Percentiles rank a stretch among this genome's conserved stretches.
phyloP scores from a whole-genome alignment of 2,329 filamentous ascomycete genomes.

The Thielaviopsis cerberus region DNA sequence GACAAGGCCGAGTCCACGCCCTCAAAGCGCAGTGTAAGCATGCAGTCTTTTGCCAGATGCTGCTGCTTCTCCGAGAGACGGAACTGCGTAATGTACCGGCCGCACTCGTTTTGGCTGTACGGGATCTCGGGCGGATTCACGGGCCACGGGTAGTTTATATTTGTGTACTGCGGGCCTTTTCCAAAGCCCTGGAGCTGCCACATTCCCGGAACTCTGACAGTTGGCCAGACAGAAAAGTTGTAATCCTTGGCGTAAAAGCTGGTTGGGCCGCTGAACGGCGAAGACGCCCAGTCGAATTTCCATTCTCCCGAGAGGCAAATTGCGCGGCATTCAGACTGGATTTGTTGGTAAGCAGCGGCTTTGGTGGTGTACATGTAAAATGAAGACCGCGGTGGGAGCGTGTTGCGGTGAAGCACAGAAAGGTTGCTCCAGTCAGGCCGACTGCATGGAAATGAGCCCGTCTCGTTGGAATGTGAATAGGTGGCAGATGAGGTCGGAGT shows the following conservation, averaged over 20 bases:
- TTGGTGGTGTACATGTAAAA: slow-evolving; percentile 35
- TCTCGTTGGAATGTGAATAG: background rate
- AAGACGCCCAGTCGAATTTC: slow-evolving; percentile 31
- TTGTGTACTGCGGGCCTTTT: slow-evolving; percentile 52
- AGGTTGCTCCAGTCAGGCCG: slow-evolving; percentile 45
- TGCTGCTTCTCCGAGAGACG: too few species aligned
- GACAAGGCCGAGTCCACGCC: slow-evolving; percentile 57
- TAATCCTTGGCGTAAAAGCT: slow-evolving; percentile 22
- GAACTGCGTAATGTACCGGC: slow-evolving; percentile 44
- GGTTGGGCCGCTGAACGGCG: slow-evolving; percentile 27
- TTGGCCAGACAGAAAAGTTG: slow-evolving; percentile 23
- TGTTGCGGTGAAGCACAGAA: slow-evolving; percentile 39
- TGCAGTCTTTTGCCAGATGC: too few species aligned
- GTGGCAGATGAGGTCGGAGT: background rate
- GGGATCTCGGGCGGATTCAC: slow-evolving; percentile 48
- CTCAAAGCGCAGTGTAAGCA: slow-evolving; percentile 54
- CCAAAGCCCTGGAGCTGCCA: slow-evolving; percentile 56
- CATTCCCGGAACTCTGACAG: slow-evolving; percentile 45
- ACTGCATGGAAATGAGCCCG: background rate
- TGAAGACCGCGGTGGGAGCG: slow-evolving; percentile 35
- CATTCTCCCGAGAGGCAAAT: slow-evolving; percentile 31
- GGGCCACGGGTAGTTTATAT: slow-evolving; percentile 47
- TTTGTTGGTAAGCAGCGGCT: slow-evolving; percentile 27
- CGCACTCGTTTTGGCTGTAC: slow-evolving; percentile 44
- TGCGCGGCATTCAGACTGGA: slow-evolving; percentile 9